These are phyloP conservation scores for Phytophthora agathidicida DNA, from an alignment of 352 stramenopile species.

Conservation along the genomic window DNA sequence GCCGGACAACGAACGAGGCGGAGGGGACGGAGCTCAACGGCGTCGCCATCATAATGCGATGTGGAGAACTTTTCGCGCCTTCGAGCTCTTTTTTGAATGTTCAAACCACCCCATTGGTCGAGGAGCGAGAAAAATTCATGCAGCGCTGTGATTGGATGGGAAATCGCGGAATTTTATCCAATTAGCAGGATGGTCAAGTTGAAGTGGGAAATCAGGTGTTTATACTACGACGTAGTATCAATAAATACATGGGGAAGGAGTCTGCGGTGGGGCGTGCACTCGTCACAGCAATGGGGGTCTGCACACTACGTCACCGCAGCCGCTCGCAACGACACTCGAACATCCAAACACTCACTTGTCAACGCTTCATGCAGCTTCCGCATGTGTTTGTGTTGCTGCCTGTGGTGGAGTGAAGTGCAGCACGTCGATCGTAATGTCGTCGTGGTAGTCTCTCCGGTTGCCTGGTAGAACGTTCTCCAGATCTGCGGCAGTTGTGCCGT, in stretches of 20 bases:
- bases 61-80: slow-evolving; percentile 27
- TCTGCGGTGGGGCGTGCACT: neutral
- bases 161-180: slow-evolving; percentile 5
- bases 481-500: slow-evolving; percentile 49
- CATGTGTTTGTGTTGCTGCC: slow-evolving; percentile 9
- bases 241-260: slow-evolving; percentile 31
- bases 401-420: slow-evolving; percentile 58
- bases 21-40: slow-evolving; percentile 36
- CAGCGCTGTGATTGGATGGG: slow-evolving; percentile 6
- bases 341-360: slow-evolving; percentile 13
- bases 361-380: slow-evolving; percentile 20
- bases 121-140: slow-evolving; percentile 20
- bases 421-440: slow-evolving; percentile 79
- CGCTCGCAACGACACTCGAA: slow-evolving; percentile 10
- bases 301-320: neutral
- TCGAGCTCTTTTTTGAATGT: slow-evolving; percentile 26
- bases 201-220: slow-evolving; percentile 2
- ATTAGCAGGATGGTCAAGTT: neutral
- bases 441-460: slow-evolving; percentile 69
- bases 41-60: slow-evolving; percentile 35
- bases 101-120: slow-evolving; percentile 32
- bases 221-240: slow-evolving; percentile 5
- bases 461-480: slow-evolving; percentile 61
- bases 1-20: slow-evolving; percentile 63
- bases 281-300: neutral